These are phyloP conservation scores for Plantago ovata DNA, from an alignment of 257 asterid species.

Conservation along the genomic window DNA sequence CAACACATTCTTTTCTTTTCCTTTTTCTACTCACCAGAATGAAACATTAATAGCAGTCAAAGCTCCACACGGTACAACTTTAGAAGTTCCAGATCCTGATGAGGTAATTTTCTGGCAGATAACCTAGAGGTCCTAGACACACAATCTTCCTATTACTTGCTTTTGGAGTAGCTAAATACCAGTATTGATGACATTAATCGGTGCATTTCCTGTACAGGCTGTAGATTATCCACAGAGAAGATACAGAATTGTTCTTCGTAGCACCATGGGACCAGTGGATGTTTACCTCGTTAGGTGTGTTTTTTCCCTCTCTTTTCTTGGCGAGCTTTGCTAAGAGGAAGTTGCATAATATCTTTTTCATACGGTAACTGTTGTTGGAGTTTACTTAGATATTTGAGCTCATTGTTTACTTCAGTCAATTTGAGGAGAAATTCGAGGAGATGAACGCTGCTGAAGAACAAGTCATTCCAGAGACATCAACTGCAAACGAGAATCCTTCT, in stretches of 20 bases:
- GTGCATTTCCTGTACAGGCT: slow-evolving; percentile 41
- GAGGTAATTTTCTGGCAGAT: slow-evolving; percentile 44
- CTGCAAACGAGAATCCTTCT: slow-evolving; percentile 37
- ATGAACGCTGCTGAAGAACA: slow-evolving; percentile 47
- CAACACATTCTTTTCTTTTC: slow-evolving; percentile 5
- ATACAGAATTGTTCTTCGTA: slow-evolving; percentile 73
- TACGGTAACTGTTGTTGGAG: neutral
- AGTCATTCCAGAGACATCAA: slow-evolving; percentile 53
- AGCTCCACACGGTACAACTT: slow-evolving; percentile 96
- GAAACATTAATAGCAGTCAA: slow-evolving; percentile 91
- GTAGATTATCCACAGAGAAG: slow-evolving; percentile 92
- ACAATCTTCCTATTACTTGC: neutral
- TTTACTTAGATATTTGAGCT: slow-evolving; percentile 16
- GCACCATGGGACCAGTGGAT: slow-evolving; percentile 96
- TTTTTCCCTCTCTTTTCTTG: neutral
- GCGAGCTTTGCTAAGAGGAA: neutral
- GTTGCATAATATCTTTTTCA: neutral
- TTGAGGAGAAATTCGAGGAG: slow-evolving; percentile 77
- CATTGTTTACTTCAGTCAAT: slow-evolving; percentile 63
- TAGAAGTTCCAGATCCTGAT: slow-evolving; percentile 95
- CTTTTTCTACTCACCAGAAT: slow-evolving; percentile 40
- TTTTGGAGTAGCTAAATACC: neutral
- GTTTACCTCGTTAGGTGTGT: slow-evolving; percentile 90
- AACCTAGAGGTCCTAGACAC: neutral
- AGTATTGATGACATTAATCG: neutral